Base-by-base conservation (phyloP, 1,139 yeast species). In the Yamadazyma sp. region DNA sequence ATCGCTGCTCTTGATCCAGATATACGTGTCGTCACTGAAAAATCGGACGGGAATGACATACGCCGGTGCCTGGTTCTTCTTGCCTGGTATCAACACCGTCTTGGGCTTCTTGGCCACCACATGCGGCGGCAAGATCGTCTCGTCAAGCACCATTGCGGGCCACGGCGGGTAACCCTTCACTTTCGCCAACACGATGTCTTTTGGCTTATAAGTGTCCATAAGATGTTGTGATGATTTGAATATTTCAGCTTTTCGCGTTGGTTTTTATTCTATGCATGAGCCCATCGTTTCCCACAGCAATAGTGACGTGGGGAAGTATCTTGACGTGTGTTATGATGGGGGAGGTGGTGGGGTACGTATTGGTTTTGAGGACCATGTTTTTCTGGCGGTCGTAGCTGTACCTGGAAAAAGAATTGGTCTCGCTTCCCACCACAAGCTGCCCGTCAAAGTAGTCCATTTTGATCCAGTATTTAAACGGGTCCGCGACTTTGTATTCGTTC, bases 161-260 rank as follows among this genome's bases (percentile, higher is more conserved):
- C 92, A 84, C 32, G 86, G 81, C 6, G 90, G 85, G 53, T 80
- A 84, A 6, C 90, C 89, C 52, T 83, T 84, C 23, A 84, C 81
- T 55, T 84, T 84, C 6, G 89, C 88, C 28, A 84, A 66, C 0
- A 84, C 89, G 3, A 82, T 60, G 20, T 70, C 44, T n/a, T 44
- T 55, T 9, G 66, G 64, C 9, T 21, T 20, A 16, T 18, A 39
- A n/a, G 15, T 11, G 15, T 27, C 30, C 28, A n/a, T n/a, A n/a
- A n/a, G n/a, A n/a, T n/a, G n/a, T n/a, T n/a, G n/a, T n/a, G n/a
- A n/a, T n/a, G n/a, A n/a, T n/a, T n/a, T n/a, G n/a, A n/a, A 18
- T 18, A 8, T 18, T 18, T 18, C 21, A 23, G 9, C 26, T 23
- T 27, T 27, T 27, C 29, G 29, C 31, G 31, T 18, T 29, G 23